phyloP scores from a whole-genome alignment of 768 basidiomycete genomes.

The Leucocoprinus leucothites region DNA sequence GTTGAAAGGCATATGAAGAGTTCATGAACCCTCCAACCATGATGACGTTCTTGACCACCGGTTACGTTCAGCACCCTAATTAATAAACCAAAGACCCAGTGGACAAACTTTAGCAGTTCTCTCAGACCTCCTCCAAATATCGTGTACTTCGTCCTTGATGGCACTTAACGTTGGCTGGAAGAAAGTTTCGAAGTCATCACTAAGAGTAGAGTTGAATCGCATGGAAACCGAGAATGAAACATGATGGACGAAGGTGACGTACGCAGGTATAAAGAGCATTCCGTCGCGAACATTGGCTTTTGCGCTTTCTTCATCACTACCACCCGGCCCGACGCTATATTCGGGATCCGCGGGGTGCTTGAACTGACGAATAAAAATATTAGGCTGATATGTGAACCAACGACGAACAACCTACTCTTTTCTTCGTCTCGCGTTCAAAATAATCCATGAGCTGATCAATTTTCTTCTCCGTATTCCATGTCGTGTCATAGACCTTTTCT shows the following conservation, averaged over 20 bases:
- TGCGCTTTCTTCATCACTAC: background rate
- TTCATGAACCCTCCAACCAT: constrained; percentile 5
- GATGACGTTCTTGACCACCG: background rate
- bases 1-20: background rate
- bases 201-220: no score
- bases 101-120: background rate
- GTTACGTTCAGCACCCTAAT: background rate
- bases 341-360: background rate
- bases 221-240: no score
- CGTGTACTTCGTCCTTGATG: background rate
- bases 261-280: background rate
- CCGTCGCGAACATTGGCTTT: background rate
- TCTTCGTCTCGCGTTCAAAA: constrained; percentile 3
- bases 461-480: background rate
- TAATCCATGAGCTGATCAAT: constrained; percentile 1
- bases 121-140: background rate
- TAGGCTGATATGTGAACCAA: no score
- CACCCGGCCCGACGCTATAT: background rate
- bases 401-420: background rate
- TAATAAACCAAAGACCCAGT: background rate
- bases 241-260: background rate
- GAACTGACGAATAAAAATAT: no score
- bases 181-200: background rate
- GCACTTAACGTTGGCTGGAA: background rate
- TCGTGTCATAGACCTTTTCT: background rate